These are phyloP conservation scores for Lactarius vividus DNA, from an alignment of 768 basidiomycete species.

Conservation along the genomic window DNA sequence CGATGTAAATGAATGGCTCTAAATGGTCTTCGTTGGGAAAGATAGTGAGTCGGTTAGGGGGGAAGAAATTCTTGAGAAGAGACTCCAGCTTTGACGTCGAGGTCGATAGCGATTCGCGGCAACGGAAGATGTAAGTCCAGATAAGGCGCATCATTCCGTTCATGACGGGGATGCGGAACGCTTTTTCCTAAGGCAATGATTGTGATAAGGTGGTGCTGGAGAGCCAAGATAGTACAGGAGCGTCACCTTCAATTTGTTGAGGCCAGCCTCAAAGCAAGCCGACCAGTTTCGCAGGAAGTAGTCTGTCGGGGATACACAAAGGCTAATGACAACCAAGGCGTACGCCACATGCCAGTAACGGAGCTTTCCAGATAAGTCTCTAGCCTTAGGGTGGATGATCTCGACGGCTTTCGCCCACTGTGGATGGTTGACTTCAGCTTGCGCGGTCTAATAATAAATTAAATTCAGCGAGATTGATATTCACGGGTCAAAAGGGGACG, in stretches of 20 bases:
- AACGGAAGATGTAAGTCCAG: slow-evolving; percentile 96
- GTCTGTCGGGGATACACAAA: slow-evolving; percentile 85
- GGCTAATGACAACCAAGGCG: slow-evolving; percentile 74
- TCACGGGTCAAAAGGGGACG: slow-evolving; percentile 14
- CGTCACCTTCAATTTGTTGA: slow-evolving; percentile 77
- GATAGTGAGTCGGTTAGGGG: slow-evolving; percentile 57
- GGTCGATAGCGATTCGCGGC: slow-evolving; percentile 78
- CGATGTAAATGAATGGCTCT: slow-evolving; percentile 72
- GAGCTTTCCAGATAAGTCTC: slow-evolving; percentile 83
- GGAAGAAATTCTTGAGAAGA: slow-evolving; percentile 76
- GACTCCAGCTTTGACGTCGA: slow-evolving; percentile 77
- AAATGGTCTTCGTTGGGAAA: slow-evolving; percentile 71
- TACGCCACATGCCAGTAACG: slow-evolving; percentile 89
- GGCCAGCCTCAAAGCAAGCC: slow-evolving; percentile 64
- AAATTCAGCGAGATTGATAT: not conserved
- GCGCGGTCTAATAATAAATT: slow-evolving; percentile 61
- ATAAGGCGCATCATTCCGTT: slow-evolving; percentile 81
- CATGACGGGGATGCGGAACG: slow-evolving; percentile 63
- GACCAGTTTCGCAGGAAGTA: slow-evolving; percentile 85
- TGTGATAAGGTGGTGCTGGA: not conserved
- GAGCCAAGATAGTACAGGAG: slow-evolving; percentile 16
- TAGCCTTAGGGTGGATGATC: slow-evolving; percentile 74
- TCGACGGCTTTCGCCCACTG: slow-evolving; percentile 93
- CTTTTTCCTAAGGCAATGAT: slow-evolving; percentile 62
- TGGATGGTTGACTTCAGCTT: slow-evolving; percentile 94